phyloP scores from a whole-genome alignment of 75 land plant species.

The Picea sitchensis region DNA sequence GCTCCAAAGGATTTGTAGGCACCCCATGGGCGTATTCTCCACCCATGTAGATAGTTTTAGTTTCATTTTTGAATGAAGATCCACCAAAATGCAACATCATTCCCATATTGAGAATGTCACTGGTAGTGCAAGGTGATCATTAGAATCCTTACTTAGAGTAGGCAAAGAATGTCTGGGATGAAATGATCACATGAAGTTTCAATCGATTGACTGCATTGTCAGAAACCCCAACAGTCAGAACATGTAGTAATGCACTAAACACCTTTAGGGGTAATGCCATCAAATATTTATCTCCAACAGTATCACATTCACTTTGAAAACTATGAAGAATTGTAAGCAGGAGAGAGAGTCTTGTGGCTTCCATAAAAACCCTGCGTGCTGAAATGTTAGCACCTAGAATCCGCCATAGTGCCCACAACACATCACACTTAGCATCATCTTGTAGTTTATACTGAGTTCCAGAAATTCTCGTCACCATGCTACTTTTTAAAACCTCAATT shows the following conservation, averaged over 20 bases:
- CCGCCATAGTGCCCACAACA: conserved; percentile 87
- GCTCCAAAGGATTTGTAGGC: no score
- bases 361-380: conserved; percentile 81
- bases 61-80: no score
- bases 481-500: conserved; percentile 76
- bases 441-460: conserved; percentile 79
- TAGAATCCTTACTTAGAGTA: no score
- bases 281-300: conserved; percentile 23
- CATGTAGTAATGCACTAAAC: conserved; percentile 71
- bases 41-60: no score
- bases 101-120: no score
- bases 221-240: conserved; percentile 64
- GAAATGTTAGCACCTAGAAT: conserved; percentile 67
- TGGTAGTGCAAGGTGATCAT: no score
- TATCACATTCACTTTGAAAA: conserved; percentile 47
- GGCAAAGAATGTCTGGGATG: no score
- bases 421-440: conserved; percentile 82
- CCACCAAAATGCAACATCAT: no score
- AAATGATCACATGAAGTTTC: conserved; percentile 62
- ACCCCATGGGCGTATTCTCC: no score
- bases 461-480: conserved; percentile 59
- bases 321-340: conserved; percentile 72
- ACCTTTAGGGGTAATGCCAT: conserved; percentile 48
- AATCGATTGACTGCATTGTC: conserved; percentile 69
- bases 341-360: conserved; percentile 90